Percentiles rank a stretch among this genome's conserved stretches.
Evolutionary conservation across 495 filamentous ascomycete genomes (phyloP).

Genomic region (Hyaloscypha bicolor): DNA sequence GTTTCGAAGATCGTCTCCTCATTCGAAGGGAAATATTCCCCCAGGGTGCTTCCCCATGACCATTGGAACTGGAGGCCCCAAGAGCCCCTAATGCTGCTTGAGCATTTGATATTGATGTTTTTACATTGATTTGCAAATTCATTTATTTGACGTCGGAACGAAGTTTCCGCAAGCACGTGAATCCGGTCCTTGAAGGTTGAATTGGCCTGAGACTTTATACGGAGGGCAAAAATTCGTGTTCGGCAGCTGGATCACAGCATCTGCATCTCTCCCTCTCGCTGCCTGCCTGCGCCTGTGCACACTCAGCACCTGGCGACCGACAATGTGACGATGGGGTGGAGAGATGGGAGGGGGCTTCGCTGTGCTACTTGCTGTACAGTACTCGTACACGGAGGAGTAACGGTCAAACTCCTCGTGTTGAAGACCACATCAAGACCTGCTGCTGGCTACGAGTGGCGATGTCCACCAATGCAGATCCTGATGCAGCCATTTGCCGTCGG

Average conservation of each 20-base stretch:
- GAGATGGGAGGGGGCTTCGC: no score
- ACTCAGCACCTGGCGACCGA: neutral
- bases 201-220: neutral
- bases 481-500: neutral
- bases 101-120: no score
- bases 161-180: neutral
- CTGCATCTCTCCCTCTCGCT: no score
- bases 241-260: neutral
- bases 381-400: no score
- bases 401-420: neutral
- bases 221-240: neutral
- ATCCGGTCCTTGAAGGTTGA: neutral
- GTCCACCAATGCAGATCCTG: neutral
- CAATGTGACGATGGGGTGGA: neutral
- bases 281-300: no score
- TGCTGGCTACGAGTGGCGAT: neutral
- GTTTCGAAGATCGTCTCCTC: no score
- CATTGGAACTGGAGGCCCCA: no score
- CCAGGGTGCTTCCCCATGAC: no score
- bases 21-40: no score
- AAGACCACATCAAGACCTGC: neutral
- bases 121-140: no score
- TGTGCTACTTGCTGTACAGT: no score
- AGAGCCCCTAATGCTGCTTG: no score
- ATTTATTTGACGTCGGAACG: neutral